These are phyloP conservation scores for Trametes cingulata DNA, from an alignment of 768 basidiomycete genomes.

Conservation along the genomic window DNA sequence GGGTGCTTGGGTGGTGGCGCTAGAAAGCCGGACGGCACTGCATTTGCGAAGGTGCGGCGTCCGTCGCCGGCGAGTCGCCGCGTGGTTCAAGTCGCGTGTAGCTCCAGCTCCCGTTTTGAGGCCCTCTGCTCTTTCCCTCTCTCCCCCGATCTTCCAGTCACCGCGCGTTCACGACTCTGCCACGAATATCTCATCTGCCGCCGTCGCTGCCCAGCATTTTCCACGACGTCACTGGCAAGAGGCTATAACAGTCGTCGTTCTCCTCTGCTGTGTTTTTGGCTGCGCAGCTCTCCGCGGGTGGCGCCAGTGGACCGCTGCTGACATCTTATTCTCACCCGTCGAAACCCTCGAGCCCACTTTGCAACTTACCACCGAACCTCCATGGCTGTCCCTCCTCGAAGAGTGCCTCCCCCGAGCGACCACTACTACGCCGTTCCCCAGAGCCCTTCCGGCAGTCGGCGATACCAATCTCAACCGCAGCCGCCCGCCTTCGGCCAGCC, in stretches of 20 bases:
- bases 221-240: slow-evolving; percentile 10
- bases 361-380: slow-evolving; percentile 1
- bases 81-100: slow-evolving; percentile 12
- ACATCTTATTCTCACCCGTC: slow-evolving; percentile 5
- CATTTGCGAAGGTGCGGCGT: not conserved
- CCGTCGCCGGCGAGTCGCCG: no score
- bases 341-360: not conserved
- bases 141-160: not conserved
- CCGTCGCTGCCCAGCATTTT: not conserved
- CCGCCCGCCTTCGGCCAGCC: slow-evolving; percentile 21
- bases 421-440: slow-evolving; percentile 71
- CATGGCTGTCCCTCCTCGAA: slow-evolving; percentile 40
- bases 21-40: not conserved
- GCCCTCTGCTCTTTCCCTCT: slow-evolving; percentile 4
- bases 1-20: not conserved
- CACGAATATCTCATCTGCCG: slow-evolving; percentile 8
- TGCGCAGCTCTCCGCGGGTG: slow-evolving; percentile 12
- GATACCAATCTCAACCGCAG: slow-evolving; percentile 34
- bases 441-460: slow-evolving; percentile 44
- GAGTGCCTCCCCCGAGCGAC: slow-evolving; percentile 45
- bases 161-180: slow-evolving; percentile 3
- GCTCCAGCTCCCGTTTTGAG: not conserved
- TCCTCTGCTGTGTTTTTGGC: slow-evolving; percentile 4
- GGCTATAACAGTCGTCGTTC: not conserved
- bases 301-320: slow-evolving; percentile 10